Conservation (phyloP, 306 rosid species). For the Arachis stenosperma region DNA sequence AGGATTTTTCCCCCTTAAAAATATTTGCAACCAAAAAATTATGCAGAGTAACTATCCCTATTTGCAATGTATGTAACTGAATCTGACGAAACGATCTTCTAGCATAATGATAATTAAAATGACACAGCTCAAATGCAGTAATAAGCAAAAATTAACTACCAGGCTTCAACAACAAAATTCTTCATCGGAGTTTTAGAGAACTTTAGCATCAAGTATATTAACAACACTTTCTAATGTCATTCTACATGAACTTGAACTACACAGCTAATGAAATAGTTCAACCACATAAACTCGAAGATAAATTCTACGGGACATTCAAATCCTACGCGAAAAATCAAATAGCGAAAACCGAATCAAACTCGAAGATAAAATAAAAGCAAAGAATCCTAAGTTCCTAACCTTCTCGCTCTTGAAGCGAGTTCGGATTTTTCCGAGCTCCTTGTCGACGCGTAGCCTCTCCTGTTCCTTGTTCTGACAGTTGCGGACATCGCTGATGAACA, state of each 20-base stretch:
- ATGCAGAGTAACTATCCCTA: constrained; percentile 1
- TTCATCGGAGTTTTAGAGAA: constrained; percentile 9
- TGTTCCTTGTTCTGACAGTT: constrained; percentile 80
- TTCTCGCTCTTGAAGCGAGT: constrained; percentile 78
- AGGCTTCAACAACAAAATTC: constrained; percentile 2
- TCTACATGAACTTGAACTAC: background rate
- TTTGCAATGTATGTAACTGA: constrained; percentile 2
- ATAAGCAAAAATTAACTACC: background rate
- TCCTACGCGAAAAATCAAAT: background rate
- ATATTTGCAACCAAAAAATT: background rate
- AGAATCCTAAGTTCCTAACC: constrained; percentile 65
- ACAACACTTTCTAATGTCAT: background rate
- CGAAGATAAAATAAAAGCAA: background rate
- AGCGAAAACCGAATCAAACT: background rate
- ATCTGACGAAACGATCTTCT: constrained; percentile 10
- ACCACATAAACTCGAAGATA: background rate
- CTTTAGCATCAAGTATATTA: constrained; percentile 1
- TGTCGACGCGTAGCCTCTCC: constrained; percentile 79
- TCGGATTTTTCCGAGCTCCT: constrained; percentile 80
- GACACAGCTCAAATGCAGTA: background rate
- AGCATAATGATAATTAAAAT: background rate
- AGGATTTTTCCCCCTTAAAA: background rate
- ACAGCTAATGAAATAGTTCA: constrained; percentile 14
- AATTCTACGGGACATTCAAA: background rate
- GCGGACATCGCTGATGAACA: constrained; percentile 75